Base-by-base conservation (phyloP, 306 rosid species). In the Bauhinia variegata region DNA sequence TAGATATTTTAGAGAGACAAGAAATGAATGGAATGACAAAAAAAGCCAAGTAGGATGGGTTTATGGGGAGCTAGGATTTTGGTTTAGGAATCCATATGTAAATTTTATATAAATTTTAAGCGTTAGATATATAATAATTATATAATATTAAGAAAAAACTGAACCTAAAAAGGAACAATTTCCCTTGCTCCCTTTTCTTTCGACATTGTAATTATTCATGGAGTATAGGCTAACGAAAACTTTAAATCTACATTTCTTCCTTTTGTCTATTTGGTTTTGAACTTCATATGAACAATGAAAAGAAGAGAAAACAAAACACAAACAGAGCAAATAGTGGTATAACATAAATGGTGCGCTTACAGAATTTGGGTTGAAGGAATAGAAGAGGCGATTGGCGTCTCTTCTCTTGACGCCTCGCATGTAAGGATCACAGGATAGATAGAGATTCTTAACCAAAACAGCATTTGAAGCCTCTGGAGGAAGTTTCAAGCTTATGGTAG, bases 391-490 rank as follows among this genome's bases (percentile, higher is more conserved):
- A 4, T 13, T 23, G 2, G 2, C 48, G 3, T 32, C 52, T 17
- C 50, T 11, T 46, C 14, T 65, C 34, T 59, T 65, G 55, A 12
- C 63, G 73, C 82, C 60, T 39, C 80, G 78, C 88, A 82, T 73
- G 82, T 62, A 79, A 14, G 96, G 96, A 67, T 89, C 96, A 46
- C 96, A 86, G 12, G 92, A 82, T 19, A 89, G 71, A 79, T 78
- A 79, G 3, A 89, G 80, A 31, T 86, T 86, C 67, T 89, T 86
- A 2, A 89, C 85, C 53, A 86, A 54, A 36, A 89, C 68, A 33
- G 84, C 70, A 47, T 74, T 54, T 23, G 82, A 74, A 41, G 60
- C 56, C 50, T 34, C 72, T 41, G 39, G 74, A 68, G 83, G 80
- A 32, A 87, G 75, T 30, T 78, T 38, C 51, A 83, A 61, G 55